These are phyloP conservation scores for Fraxinus angustifolia DNA, from an alignment of 305 asterid species.

Conservation along the genomic window DNA sequence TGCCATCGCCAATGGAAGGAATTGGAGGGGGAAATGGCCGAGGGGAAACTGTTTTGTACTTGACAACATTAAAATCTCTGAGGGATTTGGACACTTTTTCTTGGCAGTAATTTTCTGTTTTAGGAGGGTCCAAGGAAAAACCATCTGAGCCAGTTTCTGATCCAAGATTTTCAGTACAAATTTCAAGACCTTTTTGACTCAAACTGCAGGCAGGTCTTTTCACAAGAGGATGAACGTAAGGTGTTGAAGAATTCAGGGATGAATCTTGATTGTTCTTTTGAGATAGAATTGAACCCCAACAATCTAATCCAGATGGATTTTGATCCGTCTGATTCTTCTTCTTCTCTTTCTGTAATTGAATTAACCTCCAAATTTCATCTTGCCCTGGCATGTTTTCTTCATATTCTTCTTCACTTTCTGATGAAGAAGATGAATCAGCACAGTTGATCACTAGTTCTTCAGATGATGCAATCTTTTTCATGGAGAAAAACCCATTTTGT, in stretches of 20 bases:
- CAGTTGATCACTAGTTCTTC: not conserved
- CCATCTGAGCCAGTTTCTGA: constrained; percentile 83
- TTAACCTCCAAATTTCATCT: constrained; percentile 32
- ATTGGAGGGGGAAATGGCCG: constrained; percentile 65
- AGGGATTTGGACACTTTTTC: not conserved
- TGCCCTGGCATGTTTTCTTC: constrained; percentile 16
- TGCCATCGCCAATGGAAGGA: constrained; percentile 47
- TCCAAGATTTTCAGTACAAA: constrained; percentile 86
- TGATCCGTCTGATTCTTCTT: not conserved
- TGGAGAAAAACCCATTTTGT: constrained; percentile 41
- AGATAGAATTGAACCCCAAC: constrained; percentile 50
- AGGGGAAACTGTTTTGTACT: constrained; percentile 41
- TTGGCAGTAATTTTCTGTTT: not conserved
- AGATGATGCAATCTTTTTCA: constrained; percentile 34
- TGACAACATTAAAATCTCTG: constrained; percentile 33
- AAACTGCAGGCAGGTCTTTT: constrained; percentile 48
- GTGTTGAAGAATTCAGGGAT: constrained; percentile 27
- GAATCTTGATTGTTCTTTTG: constrained; percentile 37
- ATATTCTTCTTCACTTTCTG: constrained; percentile 21
- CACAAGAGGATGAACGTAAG: constrained; percentile 54
- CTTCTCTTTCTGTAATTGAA: constrained; percentile 19
- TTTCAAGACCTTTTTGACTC: constrained; percentile 63
- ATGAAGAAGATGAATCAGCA: constrained; percentile 7
- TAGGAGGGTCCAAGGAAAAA: constrained; percentile 31
- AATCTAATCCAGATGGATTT: not conserved